Evolutionary conservation across 176 grass and related monocot species (phyloP).

Genomic region (Raddia distichophylla): DNA sequence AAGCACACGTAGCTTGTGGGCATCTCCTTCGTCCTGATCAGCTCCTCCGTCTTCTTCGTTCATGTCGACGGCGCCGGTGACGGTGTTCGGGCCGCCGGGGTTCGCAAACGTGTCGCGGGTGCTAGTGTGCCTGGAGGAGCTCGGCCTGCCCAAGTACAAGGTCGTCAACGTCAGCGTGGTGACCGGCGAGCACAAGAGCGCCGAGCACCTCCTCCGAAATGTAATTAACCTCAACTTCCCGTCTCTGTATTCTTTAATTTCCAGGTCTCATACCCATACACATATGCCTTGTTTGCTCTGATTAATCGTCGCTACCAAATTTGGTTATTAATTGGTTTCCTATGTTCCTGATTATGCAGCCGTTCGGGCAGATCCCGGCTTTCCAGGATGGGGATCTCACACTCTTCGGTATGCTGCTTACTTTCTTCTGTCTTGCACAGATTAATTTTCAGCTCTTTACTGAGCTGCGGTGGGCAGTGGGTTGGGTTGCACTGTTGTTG

Average conservation of each 20-base stretch:
- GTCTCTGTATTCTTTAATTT: background rate
- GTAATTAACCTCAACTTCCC: background rate
- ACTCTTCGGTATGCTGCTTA: background rate
- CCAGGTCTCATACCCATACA: no score
- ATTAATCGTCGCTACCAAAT: background rate
- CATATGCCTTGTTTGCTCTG: no score
- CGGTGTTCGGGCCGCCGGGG: conserved; percentile 42
- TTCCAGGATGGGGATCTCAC: background rate
- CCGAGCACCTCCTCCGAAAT: conserved; percentile 51
- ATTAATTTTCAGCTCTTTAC: background rate
- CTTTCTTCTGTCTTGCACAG: background rate
- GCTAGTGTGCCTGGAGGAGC: conserved; percentile 62
- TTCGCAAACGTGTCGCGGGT: conserved; percentile 40
- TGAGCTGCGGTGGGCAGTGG: background rate
- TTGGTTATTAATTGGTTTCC: background rate
- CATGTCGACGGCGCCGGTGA: conserved; percentile 20
- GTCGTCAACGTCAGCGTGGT: conserved; percentile 32
- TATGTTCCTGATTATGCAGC: background rate
- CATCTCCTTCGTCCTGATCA: background rate
- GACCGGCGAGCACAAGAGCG: conserved; percentile 14
- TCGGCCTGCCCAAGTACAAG: conserved; percentile 45
- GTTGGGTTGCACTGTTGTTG: background rate
- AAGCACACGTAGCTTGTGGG: no score
- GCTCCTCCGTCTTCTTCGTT: no score
- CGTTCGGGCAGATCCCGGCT: background rate